These are phyloP conservation scores for Neurospora sp. DNA, from an alignment of 495 filamentous ascomycete species.

Conservation along the genomic window DNA sequence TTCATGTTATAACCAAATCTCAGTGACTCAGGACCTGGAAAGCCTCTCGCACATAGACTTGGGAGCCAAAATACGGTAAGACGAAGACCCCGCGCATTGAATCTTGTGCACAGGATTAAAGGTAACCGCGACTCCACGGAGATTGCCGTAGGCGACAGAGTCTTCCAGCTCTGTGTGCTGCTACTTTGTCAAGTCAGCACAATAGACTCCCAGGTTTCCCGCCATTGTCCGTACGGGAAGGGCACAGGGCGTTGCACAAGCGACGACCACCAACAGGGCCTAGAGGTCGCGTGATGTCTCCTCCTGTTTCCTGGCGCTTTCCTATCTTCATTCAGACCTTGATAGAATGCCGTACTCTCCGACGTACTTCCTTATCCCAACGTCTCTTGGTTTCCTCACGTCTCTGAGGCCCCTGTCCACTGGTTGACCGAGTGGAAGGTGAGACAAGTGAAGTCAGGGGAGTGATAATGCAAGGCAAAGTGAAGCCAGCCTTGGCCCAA, in stretches of 20 bases:
- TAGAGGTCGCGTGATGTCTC: neutral
- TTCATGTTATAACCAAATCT: neutral
- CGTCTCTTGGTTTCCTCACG: neutral
- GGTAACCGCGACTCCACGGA: neutral
- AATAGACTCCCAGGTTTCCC: neutral
- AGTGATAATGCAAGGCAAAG: neutral
- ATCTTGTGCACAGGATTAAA: neutral
- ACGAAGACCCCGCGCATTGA: neutral
- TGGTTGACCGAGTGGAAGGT: neutral
- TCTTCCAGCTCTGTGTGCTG: neutral
- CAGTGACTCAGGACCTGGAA: neutral
- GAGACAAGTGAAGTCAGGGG: neutral
- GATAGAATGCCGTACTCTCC: neutral
- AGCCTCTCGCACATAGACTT: neutral
- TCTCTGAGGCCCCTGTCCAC: neutral
- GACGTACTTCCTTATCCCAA: neutral
- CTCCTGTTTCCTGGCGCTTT: neutral
- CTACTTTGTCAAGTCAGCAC: neutral
- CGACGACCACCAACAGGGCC: neutral
- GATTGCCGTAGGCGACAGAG: neutral
- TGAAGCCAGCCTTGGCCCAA: neutral
- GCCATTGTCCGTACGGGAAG: neutral
- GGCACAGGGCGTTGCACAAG: neutral
- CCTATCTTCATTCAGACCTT: neutral
- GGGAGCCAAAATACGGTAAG: neutral